These are phyloP conservation scores for Trichoderma koningiopsis DNA, from an alignment of 2,329 filamentous ascomycete species.

Conservation along the genomic window DNA sequence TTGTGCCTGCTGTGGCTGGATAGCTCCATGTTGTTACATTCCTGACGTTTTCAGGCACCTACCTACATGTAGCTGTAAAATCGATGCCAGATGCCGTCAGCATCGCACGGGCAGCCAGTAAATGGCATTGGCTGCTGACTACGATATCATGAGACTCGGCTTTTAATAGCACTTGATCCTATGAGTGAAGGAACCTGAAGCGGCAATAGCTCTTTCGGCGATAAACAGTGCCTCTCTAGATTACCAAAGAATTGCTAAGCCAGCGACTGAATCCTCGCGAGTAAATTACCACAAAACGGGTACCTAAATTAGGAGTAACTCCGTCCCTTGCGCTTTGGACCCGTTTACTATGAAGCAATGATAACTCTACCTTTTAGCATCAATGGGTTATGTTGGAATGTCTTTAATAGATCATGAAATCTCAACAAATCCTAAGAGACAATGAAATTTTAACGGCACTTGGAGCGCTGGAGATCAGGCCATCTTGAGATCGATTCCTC, in stretches of 20 bases:
- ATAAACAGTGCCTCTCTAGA: not conserved
- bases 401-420: not conserved
- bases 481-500: not conserved
- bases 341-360: not conserved
- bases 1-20: conserved; percentile 4
- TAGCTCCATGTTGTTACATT: not conserved
- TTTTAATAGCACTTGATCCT: not conserved
- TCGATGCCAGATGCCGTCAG: not conserved
- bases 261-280: not conserved
- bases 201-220: conserved; percentile 1
- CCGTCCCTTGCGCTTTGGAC: not conserved
- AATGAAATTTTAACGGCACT: not conserved
- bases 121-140: not conserved
- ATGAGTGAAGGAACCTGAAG: not conserved
- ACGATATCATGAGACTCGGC: not conserved
- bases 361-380: not conserved
- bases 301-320: not conserved
- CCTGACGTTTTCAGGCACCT: not conserved
- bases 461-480: not conserved
- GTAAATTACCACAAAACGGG: not conserved
- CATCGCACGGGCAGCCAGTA: not conserved
- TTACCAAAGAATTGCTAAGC: not conserved
- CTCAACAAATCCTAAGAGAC: not conserved
- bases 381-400: not conserved
- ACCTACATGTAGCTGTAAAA: not conserved